Percentiles rank a stretch among this genome's conserved stretches.
Evolutionary conservation across 116 monocot genomes (phyloP).

Genomic region (Cymodocea nodosa): DNA sequence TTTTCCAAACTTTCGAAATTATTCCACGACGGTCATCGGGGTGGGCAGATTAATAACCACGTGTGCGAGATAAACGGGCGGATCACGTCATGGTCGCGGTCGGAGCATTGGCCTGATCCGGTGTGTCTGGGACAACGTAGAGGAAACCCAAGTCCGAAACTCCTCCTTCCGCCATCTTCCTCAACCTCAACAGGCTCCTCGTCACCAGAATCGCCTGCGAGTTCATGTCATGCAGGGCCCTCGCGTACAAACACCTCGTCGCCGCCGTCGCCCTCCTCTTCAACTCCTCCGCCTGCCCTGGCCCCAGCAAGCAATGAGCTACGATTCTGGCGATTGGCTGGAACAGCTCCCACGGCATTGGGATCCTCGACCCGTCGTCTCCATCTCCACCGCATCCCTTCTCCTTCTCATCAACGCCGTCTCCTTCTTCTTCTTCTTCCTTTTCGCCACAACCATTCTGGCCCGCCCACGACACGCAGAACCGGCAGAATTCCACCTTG

Average conservation of each 20-base stretch:
- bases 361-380: constrained; percentile 20
- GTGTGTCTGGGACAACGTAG: too few species aligned
- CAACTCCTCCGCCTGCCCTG: constrained; percentile 22
- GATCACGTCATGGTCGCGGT: too few species aligned
- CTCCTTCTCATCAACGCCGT: background rate
- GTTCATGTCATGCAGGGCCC: constrained; percentile 46
- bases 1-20: too few species aligned
- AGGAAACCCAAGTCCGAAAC: too few species aligned
- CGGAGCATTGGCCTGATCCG: too few species aligned
- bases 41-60: too few species aligned
- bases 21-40: too few species aligned
- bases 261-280: constrained; percentile 22
- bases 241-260: constrained; percentile 22
- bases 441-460: constrained; percentile 1
- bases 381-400: constrained; percentile 5
- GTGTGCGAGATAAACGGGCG: too few species aligned
- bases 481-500: constrained; percentile 55
- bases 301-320: constrained; percentile 34
- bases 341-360: constrained; percentile 70
- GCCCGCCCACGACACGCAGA: constrained; percentile 47
- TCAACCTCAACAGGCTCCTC: constrained; percentile 42
- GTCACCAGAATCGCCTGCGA: constrained; percentile 43
- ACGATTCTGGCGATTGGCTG: constrained; percentile 29
- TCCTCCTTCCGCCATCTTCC: constrained; percentile 2
- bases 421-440: background rate